Percentiles rank a stretch among this genome's conserved stretches.
Conservation (phyloP, 2,329 filamentous ascomycete genomes). For the Colletotrichum spaethianum region DNA sequence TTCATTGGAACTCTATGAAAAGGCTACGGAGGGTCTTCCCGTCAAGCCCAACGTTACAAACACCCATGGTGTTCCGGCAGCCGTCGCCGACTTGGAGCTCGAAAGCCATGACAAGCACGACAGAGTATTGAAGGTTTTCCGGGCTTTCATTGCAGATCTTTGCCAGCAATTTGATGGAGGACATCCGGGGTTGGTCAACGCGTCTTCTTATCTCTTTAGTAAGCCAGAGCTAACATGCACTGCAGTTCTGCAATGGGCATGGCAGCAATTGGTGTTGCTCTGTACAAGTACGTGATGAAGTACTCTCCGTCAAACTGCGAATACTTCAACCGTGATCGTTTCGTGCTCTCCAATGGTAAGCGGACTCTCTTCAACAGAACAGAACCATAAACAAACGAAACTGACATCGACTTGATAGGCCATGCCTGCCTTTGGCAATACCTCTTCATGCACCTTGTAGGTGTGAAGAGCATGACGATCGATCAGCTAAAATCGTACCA, state of each 20-base stretch:
- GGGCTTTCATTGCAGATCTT: conserved; percentile 75
- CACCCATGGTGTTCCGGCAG: conserved; percentile 15
- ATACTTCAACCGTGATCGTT: conserved; percentile 74
- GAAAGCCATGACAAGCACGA: conserved; percentile 34
- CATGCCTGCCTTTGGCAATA: conserved; percentile 70
- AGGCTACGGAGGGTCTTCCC: conserved; percentile 22
- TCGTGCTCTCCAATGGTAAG: conserved; percentile 70
- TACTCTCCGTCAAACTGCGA: conserved; percentile 67
- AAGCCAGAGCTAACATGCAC: neutral
- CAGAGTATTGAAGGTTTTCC: conserved; percentile 70
- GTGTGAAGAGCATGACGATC: conserved; percentile 67
- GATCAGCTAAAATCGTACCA: conserved; percentile 70
- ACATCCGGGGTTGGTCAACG: conserved; percentile 71
- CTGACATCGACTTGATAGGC: conserved; percentile 44
- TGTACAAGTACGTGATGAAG: conserved; percentile 74
- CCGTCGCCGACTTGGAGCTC: conserved; percentile 15
- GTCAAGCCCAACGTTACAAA: conserved; percentile 32
- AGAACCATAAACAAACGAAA: neutral
- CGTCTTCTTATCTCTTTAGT: neutral
- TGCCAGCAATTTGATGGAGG: conserved; percentile 79
- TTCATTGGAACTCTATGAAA: conserved; percentile 35
- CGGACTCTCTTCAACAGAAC: neutral
- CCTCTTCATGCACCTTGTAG: conserved; percentile 64
- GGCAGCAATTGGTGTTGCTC: conserved; percentile 71
- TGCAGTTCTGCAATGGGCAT: conserved; percentile 67